Percentiles rank a stretch among this genome's conserved stretches.
phyloP scores from a whole-genome alignment of 2,329 filamentous ascomycete genomes.

The Hypoxylon sp. region DNA sequence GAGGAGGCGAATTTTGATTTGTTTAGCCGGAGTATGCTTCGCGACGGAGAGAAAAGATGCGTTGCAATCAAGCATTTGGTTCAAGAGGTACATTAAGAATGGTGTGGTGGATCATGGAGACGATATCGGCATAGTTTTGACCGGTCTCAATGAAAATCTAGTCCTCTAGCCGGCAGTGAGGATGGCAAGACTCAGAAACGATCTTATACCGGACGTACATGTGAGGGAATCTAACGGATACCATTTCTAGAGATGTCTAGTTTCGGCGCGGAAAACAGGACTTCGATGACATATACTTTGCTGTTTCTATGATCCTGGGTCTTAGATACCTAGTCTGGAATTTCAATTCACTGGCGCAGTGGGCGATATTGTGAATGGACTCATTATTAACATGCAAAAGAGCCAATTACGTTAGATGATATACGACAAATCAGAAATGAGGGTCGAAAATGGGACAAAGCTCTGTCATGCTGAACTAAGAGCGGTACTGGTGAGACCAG shows the following conservation, averaged over 20 bases:
- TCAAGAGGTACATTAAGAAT: not conserved
- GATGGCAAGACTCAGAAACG: slow-evolving; percentile 3
- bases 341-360: not conserved
- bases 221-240: not conserved
- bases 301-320: not conserved
- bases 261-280: not conserved
- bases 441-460: not conserved
- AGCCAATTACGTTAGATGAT: not conserved
- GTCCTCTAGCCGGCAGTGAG: not conserved
- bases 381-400: slow-evolving; percentile 1
- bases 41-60: slow-evolving; percentile 2
- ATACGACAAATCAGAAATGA: not conserved
- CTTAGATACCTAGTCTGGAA: not conserved
- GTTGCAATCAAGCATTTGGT: not conserved
- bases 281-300: not conserved
- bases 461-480: not conserved
- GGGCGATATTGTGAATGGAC: slow-evolving; percentile 2
- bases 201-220: not conserved
- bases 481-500: not conserved
- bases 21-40: not conserved
- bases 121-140: slow-evolving; percentile 6
- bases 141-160: not conserved
- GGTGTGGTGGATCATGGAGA: slow-evolving; percentile 3
- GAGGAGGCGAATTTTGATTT: not conserved
- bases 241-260: not conserved